These are phyloP conservation scores for Solanum clarkiae DNA, from an alignment of 257 asterid species.

Conservation along the genomic window DNA sequence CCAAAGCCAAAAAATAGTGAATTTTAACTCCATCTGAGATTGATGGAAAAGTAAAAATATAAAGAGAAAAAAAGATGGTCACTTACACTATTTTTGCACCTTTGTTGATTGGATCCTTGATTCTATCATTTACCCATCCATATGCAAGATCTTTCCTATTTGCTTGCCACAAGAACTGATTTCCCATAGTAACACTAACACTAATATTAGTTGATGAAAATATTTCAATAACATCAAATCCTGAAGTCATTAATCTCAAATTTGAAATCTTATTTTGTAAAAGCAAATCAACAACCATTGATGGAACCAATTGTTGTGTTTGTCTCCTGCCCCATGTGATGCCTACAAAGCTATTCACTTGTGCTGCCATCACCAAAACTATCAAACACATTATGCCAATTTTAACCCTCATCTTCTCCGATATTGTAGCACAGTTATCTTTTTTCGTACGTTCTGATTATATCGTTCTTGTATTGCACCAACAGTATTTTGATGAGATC, in stretches of 20 bases:
- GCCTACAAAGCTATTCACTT: slow-evolving; percentile 8
- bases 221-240: slow-evolving; percentile 4
- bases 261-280: slow-evolving; percentile 7
- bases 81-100: not conserved
- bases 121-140: not conserved
- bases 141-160: not conserved
- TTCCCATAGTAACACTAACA: not conserved
- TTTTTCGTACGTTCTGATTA: no score
- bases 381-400: not conserved
- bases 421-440: no score
- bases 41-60: no score
- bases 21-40: no score
- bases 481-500: not conserved
- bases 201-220: not conserved
- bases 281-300: slow-evolving; percentile 27
- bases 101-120: not conserved
- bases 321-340: slow-evolving; percentile 20
- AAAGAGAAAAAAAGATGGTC: not conserved
- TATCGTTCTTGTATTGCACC: not conserved
- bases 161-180: not conserved
- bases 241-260: slow-evolving; percentile 4
- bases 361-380: not conserved
- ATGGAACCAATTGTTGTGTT: slow-evolving; percentile 21
- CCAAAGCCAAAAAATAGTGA: no score
- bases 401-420: not conserved